A percentile compares a stretch with the other conserved stretches of the same genome.
These are phyloP conservation scores for Monilinia laxa DNA, from an alignment of 2,329 filamentous ascomycete species.

Conservation along the genomic window DNA sequence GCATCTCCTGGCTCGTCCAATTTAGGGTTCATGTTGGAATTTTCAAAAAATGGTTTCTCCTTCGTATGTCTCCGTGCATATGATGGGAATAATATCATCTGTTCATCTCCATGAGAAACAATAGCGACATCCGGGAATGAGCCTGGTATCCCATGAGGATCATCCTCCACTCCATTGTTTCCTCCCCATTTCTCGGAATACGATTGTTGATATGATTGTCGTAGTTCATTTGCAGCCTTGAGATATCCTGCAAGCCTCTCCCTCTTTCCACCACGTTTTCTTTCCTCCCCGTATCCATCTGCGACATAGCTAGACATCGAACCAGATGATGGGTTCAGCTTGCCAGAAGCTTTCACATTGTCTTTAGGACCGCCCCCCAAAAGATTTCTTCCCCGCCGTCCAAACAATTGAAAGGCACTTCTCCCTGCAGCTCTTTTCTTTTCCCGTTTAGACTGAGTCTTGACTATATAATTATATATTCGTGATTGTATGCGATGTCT, in stretches of 20 bases:
- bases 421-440: conserved; percentile 45
- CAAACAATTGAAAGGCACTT: conserved; percentile 36
- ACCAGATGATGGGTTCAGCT: conserved; percentile 38
- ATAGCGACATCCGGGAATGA: conserved; percentile 85
- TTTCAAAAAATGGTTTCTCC: conserved; percentile 38
- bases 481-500: conserved; percentile 71
- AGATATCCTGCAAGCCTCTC: conserved; percentile 74
- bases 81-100: conserved; percentile 93
- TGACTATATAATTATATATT: conserved; percentile 72
- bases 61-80: conserved; percentile 64
- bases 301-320: conserved; percentile 40
- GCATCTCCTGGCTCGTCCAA: conserved; percentile 54
- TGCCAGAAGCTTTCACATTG: conserved; percentile 40
- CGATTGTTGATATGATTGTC: conserved; percentile 63
- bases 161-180: conserved; percentile 46
- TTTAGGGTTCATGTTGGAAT: conserved; percentile 44
- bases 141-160: conserved; percentile 60
- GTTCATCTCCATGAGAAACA: conserved; percentile 74
- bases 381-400: conserved; percentile 37
- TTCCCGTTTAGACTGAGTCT: conserved; percentile 57
- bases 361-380: conserved; percentile 39
- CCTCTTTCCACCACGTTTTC: conserved; percentile 68
- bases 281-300: conserved; percentile 39
- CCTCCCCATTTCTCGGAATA: conserved; percentile 48
- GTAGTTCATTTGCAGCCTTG: conserved; percentile 69